phyloP scores from a whole-genome alignment of 108 stramenopile species.

The Pseudonitzschia delicatissima region DNA sequence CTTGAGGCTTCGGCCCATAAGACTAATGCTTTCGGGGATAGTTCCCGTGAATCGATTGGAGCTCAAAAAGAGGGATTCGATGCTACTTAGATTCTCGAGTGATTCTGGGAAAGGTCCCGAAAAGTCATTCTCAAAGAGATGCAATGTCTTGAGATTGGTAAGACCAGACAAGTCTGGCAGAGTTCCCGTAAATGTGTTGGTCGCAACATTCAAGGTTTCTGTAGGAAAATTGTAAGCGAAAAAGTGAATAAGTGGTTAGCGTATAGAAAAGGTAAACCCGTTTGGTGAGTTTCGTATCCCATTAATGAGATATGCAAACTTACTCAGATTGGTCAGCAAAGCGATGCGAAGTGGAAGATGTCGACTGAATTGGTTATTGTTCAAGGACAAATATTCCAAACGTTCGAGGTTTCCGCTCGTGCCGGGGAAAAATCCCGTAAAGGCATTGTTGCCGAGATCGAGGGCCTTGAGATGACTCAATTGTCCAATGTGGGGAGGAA shows the following conservation, averaged over 20 bases:
- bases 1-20: conserved; percentile 30
- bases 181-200: conserved; percentile 40
- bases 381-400: conserved; percentile 48
- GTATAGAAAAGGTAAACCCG: not conserved
- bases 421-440: conserved; percentile 52
- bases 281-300: conserved; percentile 23
- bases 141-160: conserved; percentile 43
- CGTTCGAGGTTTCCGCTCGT: conserved; percentile 38
- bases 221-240: not conserved
- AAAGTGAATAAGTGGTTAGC: not conserved
- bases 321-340: conserved; percentile 32
- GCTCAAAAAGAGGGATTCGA: conserved; percentile 45
- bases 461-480: conserved; percentile 32
- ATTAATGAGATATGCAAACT: conserved; percentile 19
- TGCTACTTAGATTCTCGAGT: not conserved
- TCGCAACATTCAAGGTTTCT: conserved; percentile 5
- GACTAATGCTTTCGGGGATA: conserved; percentile 46
- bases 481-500: conserved; percentile 47
- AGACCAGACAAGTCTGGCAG: conserved; percentile 40
- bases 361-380: conserved; percentile 45
- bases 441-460: conserved; percentile 41
- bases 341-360: conserved; percentile 35
- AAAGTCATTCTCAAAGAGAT: conserved; percentile 59
- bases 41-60: conserved; percentile 53
- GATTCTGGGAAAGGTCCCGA: conserved; percentile 53